phyloP scores from a whole-genome alignment of 345 rosid genomes.

The Laguncularia racemosa region DNA sequence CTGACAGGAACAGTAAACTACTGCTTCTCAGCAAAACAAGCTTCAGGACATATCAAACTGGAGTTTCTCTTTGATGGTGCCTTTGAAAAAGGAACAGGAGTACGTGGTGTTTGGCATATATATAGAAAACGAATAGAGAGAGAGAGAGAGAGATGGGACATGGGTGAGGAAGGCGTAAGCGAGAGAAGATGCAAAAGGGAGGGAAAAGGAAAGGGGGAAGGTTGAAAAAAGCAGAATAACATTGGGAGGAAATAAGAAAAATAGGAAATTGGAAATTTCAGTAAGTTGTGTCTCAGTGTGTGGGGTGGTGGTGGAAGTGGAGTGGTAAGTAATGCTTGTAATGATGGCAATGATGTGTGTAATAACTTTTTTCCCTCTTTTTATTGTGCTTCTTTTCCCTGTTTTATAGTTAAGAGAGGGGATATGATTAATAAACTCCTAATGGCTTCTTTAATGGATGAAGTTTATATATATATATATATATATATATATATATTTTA shows the following conservation, averaged over 20 bases:
- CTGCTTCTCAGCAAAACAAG: neutral
- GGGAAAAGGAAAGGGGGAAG: conserved; percentile 19
- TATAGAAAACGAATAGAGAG: neutral
- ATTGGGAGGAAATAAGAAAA: conserved; percentile 13
- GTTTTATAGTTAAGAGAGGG: neutral
- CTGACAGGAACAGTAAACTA: no score
- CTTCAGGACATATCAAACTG: neutral
- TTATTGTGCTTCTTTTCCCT: neutral
- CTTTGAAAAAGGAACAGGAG: conserved; percentile 7
- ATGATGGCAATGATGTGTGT: conserved; percentile 24
- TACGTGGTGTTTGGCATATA: conserved; percentile 9
- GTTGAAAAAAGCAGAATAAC: conserved; percentile 8
- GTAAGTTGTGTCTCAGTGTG: conserved; percentile 22
- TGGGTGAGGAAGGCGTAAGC: conserved; percentile 13
- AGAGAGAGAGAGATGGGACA: conserved; percentile 7
- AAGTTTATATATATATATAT: no score
- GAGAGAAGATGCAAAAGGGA: conserved; percentile 16
- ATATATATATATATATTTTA: no score
- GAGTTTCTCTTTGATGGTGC: neutral
- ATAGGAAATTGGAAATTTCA: conserved; percentile 15
- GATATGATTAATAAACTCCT: no score
- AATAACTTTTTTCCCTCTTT: conserved; percentile 1
- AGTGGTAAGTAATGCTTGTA: conserved; percentile 25
- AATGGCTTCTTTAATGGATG: no score
- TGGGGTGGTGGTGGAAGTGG: conserved; percentile 1